Evolutionary conservation across 2,329 filamentous ascomycete genomes (phyloP).

Genomic region (Colletotrichum neosansevieriae): DNA sequence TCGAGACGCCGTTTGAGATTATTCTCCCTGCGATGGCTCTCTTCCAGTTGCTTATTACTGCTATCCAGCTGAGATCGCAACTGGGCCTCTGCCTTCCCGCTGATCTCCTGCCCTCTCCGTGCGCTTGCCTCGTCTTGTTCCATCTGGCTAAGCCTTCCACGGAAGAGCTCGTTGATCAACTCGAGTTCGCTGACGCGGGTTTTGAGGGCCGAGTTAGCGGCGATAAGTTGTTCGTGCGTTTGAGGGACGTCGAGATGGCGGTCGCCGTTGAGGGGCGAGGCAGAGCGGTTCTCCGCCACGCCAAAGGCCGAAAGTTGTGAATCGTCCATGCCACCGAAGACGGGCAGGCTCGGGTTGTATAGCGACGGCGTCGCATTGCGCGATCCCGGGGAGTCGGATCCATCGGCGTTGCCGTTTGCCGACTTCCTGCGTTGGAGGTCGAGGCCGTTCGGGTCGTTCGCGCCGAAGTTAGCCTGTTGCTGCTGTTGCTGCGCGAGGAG

Average conservation of each 20-base stretch:
- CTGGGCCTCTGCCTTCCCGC: slow-evolving; percentile 66
- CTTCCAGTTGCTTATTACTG: slow-evolving; percentile 72
- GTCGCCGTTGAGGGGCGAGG: slow-evolving; percentile 66
- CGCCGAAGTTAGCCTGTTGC: slow-evolving; percentile 56
- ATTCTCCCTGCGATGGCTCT: slow-evolving; percentile 82
- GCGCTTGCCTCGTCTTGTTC: slow-evolving; percentile 81
- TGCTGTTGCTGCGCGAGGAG: slow-evolving; percentile 41
- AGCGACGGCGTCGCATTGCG: slow-evolving; percentile 83
- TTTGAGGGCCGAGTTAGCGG: slow-evolving; percentile 88
- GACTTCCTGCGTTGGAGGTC: slow-evolving; percentile 74
- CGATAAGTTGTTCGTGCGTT: slow-evolving; percentile 83
- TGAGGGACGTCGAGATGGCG: slow-evolving; percentile 78
- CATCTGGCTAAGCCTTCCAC: slow-evolving; percentile 80
- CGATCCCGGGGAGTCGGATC: slow-evolving; percentile 82
- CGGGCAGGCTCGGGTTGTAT: slow-evolving; percentile 79
- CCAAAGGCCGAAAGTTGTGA: slow-evolving; percentile 70
- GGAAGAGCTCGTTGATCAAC: slow-evolving; percentile 89
- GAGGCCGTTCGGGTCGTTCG: slow-evolving; percentile 69
- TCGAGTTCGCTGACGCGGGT: slow-evolving; percentile 96
- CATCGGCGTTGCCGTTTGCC: slow-evolving; percentile 78
- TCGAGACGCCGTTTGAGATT: slow-evolving; percentile 85
- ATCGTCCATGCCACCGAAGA: slow-evolving; percentile 83
- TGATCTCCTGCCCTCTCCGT: slow-evolving; percentile 69
- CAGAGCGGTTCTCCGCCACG: slow-evolving; percentile 63
- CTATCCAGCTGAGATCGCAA: slow-evolving; percentile 68